Evolutionary conservation across 257 asterid species (phyloP).

Genomic region (Solanum arcanum): DNA sequence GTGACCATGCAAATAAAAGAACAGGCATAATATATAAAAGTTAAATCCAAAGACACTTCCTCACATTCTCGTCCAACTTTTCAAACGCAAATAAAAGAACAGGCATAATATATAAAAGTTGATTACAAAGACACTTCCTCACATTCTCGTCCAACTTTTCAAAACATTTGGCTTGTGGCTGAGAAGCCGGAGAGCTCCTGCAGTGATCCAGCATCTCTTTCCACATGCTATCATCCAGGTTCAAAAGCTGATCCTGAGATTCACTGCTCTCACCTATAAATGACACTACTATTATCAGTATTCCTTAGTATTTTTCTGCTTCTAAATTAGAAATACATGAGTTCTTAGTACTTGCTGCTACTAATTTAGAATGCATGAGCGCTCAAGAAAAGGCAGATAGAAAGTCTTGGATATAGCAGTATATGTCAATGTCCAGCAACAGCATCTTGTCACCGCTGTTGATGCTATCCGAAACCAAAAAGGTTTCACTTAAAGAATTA

Average conservation of each 20-base stretch:
- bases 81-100: background rate
- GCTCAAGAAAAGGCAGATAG: background rate
- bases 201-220: slow-evolving; percentile 40
- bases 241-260: slow-evolving; percentile 21
- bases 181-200: slow-evolving; percentile 18
- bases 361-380: background rate
- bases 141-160: slow-evolving; percentile 18
- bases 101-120: background rate
- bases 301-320: slow-evolving; percentile 12
- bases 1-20: background rate
- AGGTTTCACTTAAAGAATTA: background rate
- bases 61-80: slow-evolving; percentile 20
- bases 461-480: background rate
- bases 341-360: background rate
- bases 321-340: background rate
- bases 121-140: slow-evolving; percentile 4
- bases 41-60: background rate
- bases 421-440: background rate
- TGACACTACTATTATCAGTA: background rate
- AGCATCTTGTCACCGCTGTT: background rate
- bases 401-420: background rate
- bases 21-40: background rate
- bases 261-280: slow-evolving; percentile 33
- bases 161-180: slow-evolving; percentile 20
- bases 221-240: slow-evolving; percentile 43